Percentiles rank a stretch among this genome's conserved stretches.
Conservation (phyloP, 2,329 filamentous ascomycete species). For the Ceratocystis alfenasii region DNA sequence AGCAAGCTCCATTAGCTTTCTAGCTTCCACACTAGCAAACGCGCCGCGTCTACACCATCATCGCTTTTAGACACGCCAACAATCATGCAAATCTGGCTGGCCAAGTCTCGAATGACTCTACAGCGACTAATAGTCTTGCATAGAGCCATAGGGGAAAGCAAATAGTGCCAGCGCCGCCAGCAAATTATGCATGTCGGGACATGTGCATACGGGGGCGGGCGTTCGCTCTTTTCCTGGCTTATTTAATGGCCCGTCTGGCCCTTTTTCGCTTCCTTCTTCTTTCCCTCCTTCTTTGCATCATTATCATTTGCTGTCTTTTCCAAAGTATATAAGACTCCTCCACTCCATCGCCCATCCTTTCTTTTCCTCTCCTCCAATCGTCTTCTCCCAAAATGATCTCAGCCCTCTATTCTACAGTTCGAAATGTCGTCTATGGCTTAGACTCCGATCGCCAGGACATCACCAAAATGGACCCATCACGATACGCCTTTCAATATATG, state of each 20-base stretch:
- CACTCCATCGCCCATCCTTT: background rate
- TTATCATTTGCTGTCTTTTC: background rate
- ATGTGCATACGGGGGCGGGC: background rate
- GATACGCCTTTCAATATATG: slow-evolving; percentile 25
- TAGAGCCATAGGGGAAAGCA: background rate
- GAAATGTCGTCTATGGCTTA: background rate
- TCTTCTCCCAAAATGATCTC: slow-evolving; percentile 4
- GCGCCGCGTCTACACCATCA: background rate
- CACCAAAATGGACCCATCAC: slow-evolving; percentile 13
- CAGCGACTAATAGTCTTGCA: background rate
- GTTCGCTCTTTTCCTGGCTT: background rate
- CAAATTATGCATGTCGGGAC: slow-evolving; percentile 1
- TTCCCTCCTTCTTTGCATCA: background rate
- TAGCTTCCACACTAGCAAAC: background rate
- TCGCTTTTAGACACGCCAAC: slow-evolving; percentile 1
- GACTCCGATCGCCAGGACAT: slow-evolving; percentile 8
- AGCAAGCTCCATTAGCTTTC: background rate
- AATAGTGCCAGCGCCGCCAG: background rate
- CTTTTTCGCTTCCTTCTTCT: background rate
- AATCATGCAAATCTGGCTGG: background rate
- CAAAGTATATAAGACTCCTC: no score
- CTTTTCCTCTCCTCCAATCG: no score
- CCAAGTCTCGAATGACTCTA: background rate
- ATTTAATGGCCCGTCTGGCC: background rate
- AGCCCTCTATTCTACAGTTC: background rate